Conservation (phyloP, 2,329 filamentous ascomycete species). For the Decorospora gaudefroyi region DNA sequence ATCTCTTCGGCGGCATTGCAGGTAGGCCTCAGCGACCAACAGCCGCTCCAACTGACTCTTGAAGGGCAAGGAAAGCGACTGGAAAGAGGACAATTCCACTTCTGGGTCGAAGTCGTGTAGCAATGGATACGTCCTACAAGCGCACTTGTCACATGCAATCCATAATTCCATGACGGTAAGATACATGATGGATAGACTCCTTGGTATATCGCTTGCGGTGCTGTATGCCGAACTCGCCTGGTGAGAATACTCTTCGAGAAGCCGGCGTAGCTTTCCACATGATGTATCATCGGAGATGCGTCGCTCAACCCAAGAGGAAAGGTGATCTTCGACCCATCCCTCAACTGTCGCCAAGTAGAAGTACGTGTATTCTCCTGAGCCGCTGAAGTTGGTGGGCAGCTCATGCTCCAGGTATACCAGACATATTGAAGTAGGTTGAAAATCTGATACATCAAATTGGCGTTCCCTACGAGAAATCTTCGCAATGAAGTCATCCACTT, state of each 20-base stretch:
- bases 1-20: conserved; percentile 41
- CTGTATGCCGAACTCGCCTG: conserved; percentile 41
- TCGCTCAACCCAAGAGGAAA: conserved; percentile 49
- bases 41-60: conserved; percentile 56
- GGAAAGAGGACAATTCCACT: conserved; percentile 49
- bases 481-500: conserved; percentile 25
- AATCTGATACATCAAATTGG: conserved; percentile 1
- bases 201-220: conserved; percentile 52
- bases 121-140: conserved; percentile 47
- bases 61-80: conserved; percentile 54
- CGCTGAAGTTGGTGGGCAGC: conserved; percentile 12
- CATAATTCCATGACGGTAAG: conserved; percentile 63
- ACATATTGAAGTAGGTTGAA: conserved; percentile 16
- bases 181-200: conserved; percentile 59
- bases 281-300: conserved; percentile 25
- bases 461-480: conserved; percentile 8
- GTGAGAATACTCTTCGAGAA: conserved; percentile 25
- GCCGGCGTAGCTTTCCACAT: conserved; percentile 26
- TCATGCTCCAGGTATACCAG: conserved; percentile 9
- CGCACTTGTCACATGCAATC: conserved; percentile 60
- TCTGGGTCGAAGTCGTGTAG: conserved; percentile 56
- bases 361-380: conserved; percentile 16
- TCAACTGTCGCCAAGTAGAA: conserved; percentile 56
- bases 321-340: conserved; percentile 52
- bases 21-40: conserved; percentile 53